Percentiles rank a stretch among this genome's conserved stretches.
phyloP scores from a whole-genome alignment of 1,139 yeast genomes.

The Barnettozyma hawaiiensis region DNA sequence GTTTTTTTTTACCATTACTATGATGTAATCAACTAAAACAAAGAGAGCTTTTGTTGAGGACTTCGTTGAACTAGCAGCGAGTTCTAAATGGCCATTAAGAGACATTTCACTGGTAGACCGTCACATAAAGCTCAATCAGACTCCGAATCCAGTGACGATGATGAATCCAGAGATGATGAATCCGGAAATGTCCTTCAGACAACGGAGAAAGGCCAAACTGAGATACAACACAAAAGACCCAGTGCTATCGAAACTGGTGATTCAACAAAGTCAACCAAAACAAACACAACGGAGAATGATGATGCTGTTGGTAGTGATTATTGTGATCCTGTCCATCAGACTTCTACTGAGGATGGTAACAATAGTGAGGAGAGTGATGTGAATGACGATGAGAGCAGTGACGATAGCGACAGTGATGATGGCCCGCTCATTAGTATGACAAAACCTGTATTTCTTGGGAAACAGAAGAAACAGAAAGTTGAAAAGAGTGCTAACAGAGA shows the following conservation, averaged over 20 bases:
- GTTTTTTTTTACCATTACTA: too few species aligned
- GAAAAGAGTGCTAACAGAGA: conserved; percentile 3
- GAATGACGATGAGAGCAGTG: conserved; percentile 6
- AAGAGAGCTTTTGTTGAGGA: not conserved
- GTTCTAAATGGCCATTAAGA: conserved; percentile 11
- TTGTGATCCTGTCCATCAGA: conserved; percentile 8
- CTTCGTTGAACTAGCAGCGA: not conserved
- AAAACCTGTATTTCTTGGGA: conserved; percentile 24
- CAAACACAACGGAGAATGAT: conserved; percentile 10
- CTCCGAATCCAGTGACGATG: conserved; percentile 3
- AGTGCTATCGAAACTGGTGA: conserved; percentile 1
- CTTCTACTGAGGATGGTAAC: conserved; percentile 5
- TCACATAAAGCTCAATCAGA: conserved; percentile 2
- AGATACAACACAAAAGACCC: conserved; percentile 5
- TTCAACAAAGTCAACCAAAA: conserved; percentile 10
- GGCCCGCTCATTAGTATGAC: conserved; percentile 14
- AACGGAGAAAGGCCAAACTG: not conserved
- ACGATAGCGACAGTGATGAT: conserved; percentile 10
- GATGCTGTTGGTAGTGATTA: conserved; percentile 5
- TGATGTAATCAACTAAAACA: too few species aligned
- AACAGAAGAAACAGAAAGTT: conserved; percentile 9
- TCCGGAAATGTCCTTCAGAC: conserved; percentile 4
- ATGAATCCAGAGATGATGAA: not conserved
- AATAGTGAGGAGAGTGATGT: conserved; percentile 2
- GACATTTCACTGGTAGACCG: conserved; percentile 21